Conservation (phyloP, 2,329 filamentous ascomycete species). For the Coccinonectria pachysandricola region DNA sequence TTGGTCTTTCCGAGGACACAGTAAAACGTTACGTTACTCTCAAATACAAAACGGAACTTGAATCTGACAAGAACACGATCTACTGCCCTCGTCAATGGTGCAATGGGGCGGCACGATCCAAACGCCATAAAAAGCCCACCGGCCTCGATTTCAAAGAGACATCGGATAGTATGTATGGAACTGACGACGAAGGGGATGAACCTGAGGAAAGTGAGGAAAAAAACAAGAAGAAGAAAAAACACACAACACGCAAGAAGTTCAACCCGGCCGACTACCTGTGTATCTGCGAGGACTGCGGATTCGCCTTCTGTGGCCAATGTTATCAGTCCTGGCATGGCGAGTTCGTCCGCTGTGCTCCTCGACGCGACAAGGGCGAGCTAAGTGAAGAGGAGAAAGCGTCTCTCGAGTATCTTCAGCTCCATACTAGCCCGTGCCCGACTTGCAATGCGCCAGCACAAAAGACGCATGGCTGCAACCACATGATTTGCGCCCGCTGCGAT, state of each 20-base stretch:
- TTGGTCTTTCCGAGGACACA: conserved; percentile 57
- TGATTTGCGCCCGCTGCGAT: conserved; percentile 83
- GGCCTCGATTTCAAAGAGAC: conserved; percentile 50
- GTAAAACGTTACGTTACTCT: conserved; percentile 82
- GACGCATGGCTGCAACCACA: conserved; percentile 90
- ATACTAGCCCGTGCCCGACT: conserved; percentile 83
- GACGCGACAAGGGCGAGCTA: conserved; percentile 57
- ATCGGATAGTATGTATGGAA: conserved; percentile 31
- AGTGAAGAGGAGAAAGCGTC: conserved; percentile 79
- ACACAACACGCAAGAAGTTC: conserved; percentile 22
- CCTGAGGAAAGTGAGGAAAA: conserved; percentile 22
- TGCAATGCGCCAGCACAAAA: conserved; percentile 82
- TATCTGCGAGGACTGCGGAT: conserved; percentile 79
- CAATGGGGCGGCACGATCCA: conserved; percentile 73
- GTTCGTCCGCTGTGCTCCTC: conserved; percentile 57
- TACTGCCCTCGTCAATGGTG: conserved; percentile 93
- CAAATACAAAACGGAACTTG: conserved; percentile 86
- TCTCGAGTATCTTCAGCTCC: conserved; percentile 67
- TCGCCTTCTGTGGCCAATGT: conserved; percentile 73
- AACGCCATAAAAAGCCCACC: conserved; percentile 60
- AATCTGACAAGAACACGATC: conserved; percentile 82
- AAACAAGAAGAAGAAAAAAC: conserved; percentile 9
- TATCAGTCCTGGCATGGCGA: conserved; percentile 86
- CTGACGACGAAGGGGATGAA: conserved; percentile 38
- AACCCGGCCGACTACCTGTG: conserved; percentile 55